These are phyloP conservation scores for Danielia reshetovae DNA, from an alignment of 805 yeast genomes.

Conservation along the genomic window DNA sequence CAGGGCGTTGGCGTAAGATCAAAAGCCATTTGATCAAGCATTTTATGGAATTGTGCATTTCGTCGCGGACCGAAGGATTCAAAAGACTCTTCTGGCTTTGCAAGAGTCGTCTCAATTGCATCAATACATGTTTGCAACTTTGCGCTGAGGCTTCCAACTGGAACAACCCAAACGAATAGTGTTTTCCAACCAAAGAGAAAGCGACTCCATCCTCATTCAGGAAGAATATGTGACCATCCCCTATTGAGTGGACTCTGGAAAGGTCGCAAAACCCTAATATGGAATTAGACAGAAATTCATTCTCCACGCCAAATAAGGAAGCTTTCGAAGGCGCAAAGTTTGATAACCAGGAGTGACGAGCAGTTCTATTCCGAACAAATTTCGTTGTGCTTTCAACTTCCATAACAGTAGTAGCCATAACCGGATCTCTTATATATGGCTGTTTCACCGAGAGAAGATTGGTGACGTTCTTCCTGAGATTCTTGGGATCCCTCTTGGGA, in stretches of 20 bases:
- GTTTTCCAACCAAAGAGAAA: conserved; percentile 17
- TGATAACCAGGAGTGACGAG: too few species aligned
- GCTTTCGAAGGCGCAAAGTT: conserved; percentile 8
- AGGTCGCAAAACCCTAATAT: conserved; percentile 9
- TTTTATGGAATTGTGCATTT: conserved; percentile 18
- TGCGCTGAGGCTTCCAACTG: conserved; percentile 17
- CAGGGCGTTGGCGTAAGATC: conserved; percentile 26
- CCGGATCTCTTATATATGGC: conserved; percentile 20
- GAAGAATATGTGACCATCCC: conserved; percentile 13
- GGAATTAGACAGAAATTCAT: conserved; percentile 1
- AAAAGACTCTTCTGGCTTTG: conserved; percentile 6
- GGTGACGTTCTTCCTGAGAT: too few species aligned
- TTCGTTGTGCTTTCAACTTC: conserved; percentile 32
- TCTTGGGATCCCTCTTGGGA: too few species aligned
- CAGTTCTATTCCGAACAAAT: conserved; percentile 7
- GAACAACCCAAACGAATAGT: conserved; percentile 23
- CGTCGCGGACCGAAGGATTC: conserved; percentile 4
- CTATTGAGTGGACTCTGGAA: conserved; percentile 4
- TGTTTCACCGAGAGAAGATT: too few species aligned
- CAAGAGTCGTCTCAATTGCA: conserved; percentile 16
- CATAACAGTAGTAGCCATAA: conserved; percentile 24
- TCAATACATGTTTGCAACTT: conserved; percentile 16
- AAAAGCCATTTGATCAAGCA: conserved; percentile 29
- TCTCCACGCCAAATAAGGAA: conserved; percentile 4
- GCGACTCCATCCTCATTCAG: conserved; percentile 6